These are phyloP conservation scores for Tolypocladium album DNA, from an alignment of 2,329 filamentous ascomycete genomes.

Conservation along the genomic window DNA sequence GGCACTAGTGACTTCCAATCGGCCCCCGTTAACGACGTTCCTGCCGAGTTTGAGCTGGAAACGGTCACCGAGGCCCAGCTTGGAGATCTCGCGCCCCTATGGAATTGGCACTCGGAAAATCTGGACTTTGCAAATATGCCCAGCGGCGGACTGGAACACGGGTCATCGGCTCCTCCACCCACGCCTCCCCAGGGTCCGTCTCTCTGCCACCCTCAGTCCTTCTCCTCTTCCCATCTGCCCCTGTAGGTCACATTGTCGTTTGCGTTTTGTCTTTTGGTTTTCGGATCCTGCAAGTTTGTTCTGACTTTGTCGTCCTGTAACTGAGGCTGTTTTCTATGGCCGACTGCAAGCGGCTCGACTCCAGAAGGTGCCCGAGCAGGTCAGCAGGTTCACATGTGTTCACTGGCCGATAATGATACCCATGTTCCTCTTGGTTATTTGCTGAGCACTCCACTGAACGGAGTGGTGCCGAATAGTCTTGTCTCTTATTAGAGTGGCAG, in stretches of 20 bases:
- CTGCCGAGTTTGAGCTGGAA: conserved; percentile 8
- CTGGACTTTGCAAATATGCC: conserved; percentile 5
- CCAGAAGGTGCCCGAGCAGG: neutral
- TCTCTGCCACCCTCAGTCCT: neutral
- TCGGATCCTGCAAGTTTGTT: neutral
- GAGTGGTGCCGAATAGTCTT: neutral
- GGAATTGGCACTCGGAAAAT: conserved; percentile 13
- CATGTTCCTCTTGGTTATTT: neutral
- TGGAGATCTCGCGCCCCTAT: conserved; percentile 11
- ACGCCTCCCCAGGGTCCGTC: neutral
- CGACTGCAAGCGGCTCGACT: neutral
- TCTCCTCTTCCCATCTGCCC: neutral
- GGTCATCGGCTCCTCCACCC: neutral
- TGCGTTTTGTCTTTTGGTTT: neutral
- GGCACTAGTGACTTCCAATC: neutral
- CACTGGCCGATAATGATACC: neutral
- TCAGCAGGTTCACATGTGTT: neutral
- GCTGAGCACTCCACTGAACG: neutral
- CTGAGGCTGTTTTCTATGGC: neutral
- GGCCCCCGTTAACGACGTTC: conserved; percentile 1
- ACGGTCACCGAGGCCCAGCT: conserved; percentile 11
- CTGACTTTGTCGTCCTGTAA: neutral
- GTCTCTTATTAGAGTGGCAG: neutral
- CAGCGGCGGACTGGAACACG: neutral
- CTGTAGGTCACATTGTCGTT: neutral